Evolutionary conservation across 2,329 filamentous ascomycete species (phyloP).

Genomic region (Arthrobotrys iridis): DNA sequence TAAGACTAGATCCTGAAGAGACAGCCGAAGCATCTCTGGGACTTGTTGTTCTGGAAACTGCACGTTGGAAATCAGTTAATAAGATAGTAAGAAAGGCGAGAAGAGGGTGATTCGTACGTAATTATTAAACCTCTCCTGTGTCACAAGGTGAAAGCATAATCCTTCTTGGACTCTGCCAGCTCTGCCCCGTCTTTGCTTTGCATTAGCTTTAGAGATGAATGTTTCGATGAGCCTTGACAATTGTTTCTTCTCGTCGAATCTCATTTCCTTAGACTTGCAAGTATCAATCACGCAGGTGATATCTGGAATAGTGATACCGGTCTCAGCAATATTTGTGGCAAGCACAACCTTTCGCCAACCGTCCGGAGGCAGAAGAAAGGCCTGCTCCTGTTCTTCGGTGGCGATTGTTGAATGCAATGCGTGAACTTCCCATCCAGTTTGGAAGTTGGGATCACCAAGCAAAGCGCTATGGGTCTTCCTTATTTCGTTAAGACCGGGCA

Average conservation of each 20-base stretch:
- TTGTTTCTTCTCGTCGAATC: slow-evolving; percentile 92
- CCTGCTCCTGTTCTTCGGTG: slow-evolving; percentile 93
- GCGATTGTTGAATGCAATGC: slow-evolving; percentile 94
- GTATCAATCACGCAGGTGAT: slow-evolving; percentile 97
- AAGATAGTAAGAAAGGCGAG: background rate
- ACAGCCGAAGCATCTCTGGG: slow-evolving; percentile 93
- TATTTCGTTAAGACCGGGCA: slow-evolving; percentile 94
- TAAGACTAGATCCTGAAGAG: slow-evolving; percentile 92
- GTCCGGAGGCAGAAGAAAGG: slow-evolving; percentile 83
- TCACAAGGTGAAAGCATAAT: slow-evolving; percentile 95
- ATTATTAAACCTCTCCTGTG: slow-evolving; percentile 84
- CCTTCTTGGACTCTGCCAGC: slow-evolving; percentile 95
- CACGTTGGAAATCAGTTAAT: slow-evolving; percentile 1
- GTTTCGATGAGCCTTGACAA: slow-evolving; percentile 90
- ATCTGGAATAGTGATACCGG: slow-evolving; percentile 97
- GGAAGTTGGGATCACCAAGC: slow-evolving; percentile 78
- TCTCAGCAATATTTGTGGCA: slow-evolving; percentile 97
- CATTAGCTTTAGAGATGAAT: slow-evolving; percentile 94
- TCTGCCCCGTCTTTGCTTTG: slow-evolving; percentile 91
- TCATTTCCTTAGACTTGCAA: slow-evolving; percentile 96
- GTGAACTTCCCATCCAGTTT: slow-evolving; percentile 80
- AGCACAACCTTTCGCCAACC: slow-evolving; percentile 92
- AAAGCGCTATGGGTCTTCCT: slow-evolving; percentile 87
- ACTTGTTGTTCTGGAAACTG: slow-evolving; percentile 91
- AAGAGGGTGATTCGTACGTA: slow-evolving; percentile 61